A percentile compares a stretch with the other conserved stretches of the same genome.
These are phyloP conservation scores for Pestalotiopsis sp. DNA, from an alignment of 2,329 filamentous ascomycete species.

Conservation along the genomic window DNA sequence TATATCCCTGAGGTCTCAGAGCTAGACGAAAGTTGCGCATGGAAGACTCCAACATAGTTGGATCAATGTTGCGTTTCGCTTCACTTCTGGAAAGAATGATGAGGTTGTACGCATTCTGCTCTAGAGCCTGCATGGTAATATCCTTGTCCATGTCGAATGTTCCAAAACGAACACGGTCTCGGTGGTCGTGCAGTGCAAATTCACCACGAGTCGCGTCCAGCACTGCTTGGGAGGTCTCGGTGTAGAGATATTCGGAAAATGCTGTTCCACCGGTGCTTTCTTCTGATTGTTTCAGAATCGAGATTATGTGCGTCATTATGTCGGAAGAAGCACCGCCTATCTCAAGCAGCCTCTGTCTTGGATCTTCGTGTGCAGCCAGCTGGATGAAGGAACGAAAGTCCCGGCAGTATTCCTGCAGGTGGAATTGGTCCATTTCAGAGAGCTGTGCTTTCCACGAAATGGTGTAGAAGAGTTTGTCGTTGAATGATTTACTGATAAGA, in stretches of 20 bases:
- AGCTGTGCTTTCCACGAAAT: slow-evolving; percentile 36
- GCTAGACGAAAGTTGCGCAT: too few species aligned
- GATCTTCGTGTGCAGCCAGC: slow-evolving; percentile 25
- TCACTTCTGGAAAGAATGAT: too few species aligned
- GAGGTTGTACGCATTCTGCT: too few species aligned
- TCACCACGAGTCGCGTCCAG: not conserved
- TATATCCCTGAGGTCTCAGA: too few species aligned
- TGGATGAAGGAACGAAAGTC: slow-evolving; percentile 7
- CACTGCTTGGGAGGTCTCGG: not conserved
- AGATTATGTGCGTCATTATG: slow-evolving; percentile 23
- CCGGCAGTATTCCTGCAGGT: slow-evolving; percentile 27
- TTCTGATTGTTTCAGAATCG: not conserved
- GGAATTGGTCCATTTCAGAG: slow-evolving; percentile 36
- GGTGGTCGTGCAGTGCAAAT: slow-evolving; percentile 14
- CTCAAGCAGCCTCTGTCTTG: slow-evolving; percentile 33
- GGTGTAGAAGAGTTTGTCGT: slow-evolving; percentile 26
- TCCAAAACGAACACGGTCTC: not conserved
- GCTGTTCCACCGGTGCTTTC: not conserved
- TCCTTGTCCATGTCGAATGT: too few species aligned
- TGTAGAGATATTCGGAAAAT: slow-evolving; percentile 1
- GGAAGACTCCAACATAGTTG: too few species aligned
- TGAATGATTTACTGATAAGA: slow-evolving; percentile 9
- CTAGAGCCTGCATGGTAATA: too few species aligned
- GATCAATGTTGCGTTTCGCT: too few species aligned
- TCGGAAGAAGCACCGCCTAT: slow-evolving; percentile 37